Conservation (phyloP, 768 basidiomycete genomes). For the Amanita molliuscula region DNA sequence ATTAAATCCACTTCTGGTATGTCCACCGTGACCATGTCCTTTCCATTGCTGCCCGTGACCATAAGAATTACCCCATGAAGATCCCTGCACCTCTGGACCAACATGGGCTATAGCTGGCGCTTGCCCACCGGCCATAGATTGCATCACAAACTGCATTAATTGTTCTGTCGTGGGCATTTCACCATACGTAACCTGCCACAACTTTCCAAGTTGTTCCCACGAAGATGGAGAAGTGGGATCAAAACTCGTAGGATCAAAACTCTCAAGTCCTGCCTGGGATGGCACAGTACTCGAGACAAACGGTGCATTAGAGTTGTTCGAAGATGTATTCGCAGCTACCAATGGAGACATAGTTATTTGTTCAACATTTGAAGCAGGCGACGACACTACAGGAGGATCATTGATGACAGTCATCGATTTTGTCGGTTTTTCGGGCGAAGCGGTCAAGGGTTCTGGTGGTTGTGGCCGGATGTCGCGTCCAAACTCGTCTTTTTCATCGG, state of each 20-base stretch:
- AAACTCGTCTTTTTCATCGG: conserved; percentile 70
- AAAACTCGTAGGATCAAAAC: conserved; percentile 64
- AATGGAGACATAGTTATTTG: conserved; percentile 31
- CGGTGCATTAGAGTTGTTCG: conserved; percentile 33
- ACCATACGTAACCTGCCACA: conserved; percentile 66
- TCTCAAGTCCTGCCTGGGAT: conserved; percentile 42
- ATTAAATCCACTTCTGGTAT: conserved; percentile 23
- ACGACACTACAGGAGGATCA: conserved; percentile 29
- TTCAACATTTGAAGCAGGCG: conserved; percentile 34
- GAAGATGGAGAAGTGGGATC: conserved; percentile 62
- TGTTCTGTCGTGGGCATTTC: conserved; percentile 62
- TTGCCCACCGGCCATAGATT: conserved; percentile 31
- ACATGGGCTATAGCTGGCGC: conserved; percentile 10
- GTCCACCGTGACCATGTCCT: conserved; percentile 26
- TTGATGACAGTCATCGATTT: conserved; percentile 16
- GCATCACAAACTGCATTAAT: conserved; percentile 51
- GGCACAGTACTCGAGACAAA: conserved; percentile 24
- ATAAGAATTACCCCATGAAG: conserved; percentile 9
- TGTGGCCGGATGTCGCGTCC: conserved; percentile 67
- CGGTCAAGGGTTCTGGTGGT: conserved; percentile 27
- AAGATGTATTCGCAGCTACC: conserved; percentile 53
- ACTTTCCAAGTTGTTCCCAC: conserved; percentile 74
- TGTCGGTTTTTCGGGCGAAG: conserved; percentile 17
- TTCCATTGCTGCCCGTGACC: conserved; percentile 17
- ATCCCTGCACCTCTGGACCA: conserved; percentile 10